Base-by-base conservation (phyloP, 1,284 basidiomycete genomes). In the Ceratobasidium sp. region DNA sequence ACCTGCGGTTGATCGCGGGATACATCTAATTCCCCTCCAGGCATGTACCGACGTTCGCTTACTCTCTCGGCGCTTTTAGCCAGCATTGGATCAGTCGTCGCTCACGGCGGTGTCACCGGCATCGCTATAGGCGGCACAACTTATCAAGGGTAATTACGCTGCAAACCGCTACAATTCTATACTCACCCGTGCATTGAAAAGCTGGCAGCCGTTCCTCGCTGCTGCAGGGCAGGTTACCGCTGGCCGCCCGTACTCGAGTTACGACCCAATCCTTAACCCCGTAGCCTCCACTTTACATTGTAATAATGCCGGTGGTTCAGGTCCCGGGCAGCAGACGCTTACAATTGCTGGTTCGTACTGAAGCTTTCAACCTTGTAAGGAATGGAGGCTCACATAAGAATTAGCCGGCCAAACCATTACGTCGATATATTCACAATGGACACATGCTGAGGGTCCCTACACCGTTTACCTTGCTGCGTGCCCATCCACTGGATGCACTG, bases 401-500 rank as follows among this genome's bases (percentile, higher is more conserved):
- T 20, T 47, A 56, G 64, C 71, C n/a, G 71, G 71, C 13, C 53
- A 70, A 15, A 67, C 68, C 3, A 57, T 72, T 27, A 62, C 58
- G 20, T 64, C 68, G n/a, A 35, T 47, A 29, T 72, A 68, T n/a
- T 40, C 69, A 29, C 71, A 72, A 32, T 72, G 71, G 71, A 72
- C 71, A 20, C 71, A 72, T 47, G 70, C 70, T 2, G 70, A 71
- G 53, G 68, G 71, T n/a, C 71, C 68, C 15, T 64, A 68, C 22
- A 71, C 68, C 4, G 70, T 69, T 8, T 72, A 72, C 45, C 34
- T 72, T 5, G 68, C 71, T 8, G 49, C 57, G 67, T 71, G 72
- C 73, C 29, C 43, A 32, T 31, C 43, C 32, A 38, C 57, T 75
- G 73, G 77, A 73, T 54, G 68, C 73, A 71, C 72, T 25, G 77